Conservation (phyloP, 148 eudicot species). For the Rhododendron kiyosumense region DNA sequence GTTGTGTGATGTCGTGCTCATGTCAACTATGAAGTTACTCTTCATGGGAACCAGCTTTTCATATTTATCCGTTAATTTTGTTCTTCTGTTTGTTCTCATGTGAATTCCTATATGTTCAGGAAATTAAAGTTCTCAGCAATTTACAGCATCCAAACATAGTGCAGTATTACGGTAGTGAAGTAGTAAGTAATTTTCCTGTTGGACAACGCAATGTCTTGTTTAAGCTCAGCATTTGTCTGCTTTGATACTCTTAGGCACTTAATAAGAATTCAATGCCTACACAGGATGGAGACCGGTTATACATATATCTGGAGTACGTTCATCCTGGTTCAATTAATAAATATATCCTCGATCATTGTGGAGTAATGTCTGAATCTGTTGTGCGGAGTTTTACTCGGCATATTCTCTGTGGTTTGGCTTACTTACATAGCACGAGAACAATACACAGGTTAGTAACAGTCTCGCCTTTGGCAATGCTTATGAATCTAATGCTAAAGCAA, state of each 20-base stretch:
- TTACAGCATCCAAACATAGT: conserved; percentile 93
- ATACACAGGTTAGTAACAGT: conserved; percentile 65
- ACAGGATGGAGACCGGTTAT: conserved; percentile 77
- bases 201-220: not conserved
- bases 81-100: not conserved
- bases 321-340: conserved; percentile 92
- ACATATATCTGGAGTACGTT: conserved; percentile 86
- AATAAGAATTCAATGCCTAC: conserved; percentile 10
- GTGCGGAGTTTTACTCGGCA: conserved; percentile 95
- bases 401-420: conserved; percentile 87
- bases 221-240: not conserved
- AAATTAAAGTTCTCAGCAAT: conserved; percentile 74
- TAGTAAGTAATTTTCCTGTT: conserved; percentile 48
- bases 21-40: not conserved
- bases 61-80: not conserved
- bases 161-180: conserved; percentile 93
- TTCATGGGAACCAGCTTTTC: not conserved
- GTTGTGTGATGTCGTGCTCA: not conserved
- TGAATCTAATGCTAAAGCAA: not conserved
- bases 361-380: conserved; percentile 81
- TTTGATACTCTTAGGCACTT: not conserved
- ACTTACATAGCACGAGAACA: conserved; percentile 86
- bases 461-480: not conserved
- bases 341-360: conserved; percentile 80
- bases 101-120: conserved; percentile 39